Evolutionary conservation across 73 alveolate species (phyloP).

Genomic region (Tetrahymena malaccensis): DNA sequence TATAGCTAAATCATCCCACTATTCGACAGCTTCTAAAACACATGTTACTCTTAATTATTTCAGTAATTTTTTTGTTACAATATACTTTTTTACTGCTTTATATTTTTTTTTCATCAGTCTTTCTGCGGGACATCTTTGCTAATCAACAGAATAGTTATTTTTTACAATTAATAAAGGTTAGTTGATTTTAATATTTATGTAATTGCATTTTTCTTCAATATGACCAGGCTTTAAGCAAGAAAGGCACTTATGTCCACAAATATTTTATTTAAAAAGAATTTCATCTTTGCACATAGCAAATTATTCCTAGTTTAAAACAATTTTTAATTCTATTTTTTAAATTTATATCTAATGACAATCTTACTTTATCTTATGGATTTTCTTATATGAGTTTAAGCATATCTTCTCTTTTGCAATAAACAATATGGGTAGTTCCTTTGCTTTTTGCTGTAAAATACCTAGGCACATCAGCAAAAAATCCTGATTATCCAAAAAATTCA

Average conservation of each 20-base stretch:
- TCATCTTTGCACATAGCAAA: neutral
- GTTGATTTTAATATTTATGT: neutral
- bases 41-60: neutral
- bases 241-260: neutral
- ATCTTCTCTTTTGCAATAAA: neutral
- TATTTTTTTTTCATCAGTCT: neutral
- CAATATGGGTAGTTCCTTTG: neutral
- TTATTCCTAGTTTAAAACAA: neutral
- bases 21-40: neutral
- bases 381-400: neutral
- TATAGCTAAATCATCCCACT: neutral
- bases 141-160: neutral
- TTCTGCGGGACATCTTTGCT: neutral
- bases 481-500: neutral
- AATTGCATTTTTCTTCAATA: neutral
- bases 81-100: neutral
- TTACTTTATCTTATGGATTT: neutral
- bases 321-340: neutral
- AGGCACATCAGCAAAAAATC: neutral
- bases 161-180: neutral
- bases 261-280: neutral
- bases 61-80: neutral
- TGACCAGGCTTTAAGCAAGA: neutral
- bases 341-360: neutral
- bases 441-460: neutral